phyloP scores from a whole-genome alignment of 768 basidiomycete genomes.

The Suillus spraguei region DNA sequence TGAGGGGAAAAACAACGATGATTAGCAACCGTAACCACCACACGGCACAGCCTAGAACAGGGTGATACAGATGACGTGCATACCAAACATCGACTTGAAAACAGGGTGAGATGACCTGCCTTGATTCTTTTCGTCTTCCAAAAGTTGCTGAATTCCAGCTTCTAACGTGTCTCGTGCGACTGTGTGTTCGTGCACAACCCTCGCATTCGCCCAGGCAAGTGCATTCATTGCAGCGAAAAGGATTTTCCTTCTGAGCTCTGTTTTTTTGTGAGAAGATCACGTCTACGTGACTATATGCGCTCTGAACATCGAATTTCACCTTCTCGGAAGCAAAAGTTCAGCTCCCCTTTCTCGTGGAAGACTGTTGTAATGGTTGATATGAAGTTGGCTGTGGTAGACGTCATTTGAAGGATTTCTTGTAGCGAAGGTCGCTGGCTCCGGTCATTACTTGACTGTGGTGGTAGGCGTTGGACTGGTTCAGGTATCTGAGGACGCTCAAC shows the following conservation, averaged over 20 bases:
- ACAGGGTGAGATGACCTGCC: conserved; percentile 34
- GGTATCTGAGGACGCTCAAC: background rate
- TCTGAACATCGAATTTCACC: conserved; percentile 4
- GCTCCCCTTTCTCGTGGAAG: conserved; percentile 5
- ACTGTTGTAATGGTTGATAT: conserved; percentile 4
- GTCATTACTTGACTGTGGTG: background rate
- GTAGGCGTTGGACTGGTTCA: background rate
- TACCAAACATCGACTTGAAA: conserved; percentile 26
- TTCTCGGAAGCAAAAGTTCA: background rate
- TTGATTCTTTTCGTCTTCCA: conserved; percentile 30
- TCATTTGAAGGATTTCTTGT: conserved; percentile 10
- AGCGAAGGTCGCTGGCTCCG: background rate
- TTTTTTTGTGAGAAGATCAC: background rate
- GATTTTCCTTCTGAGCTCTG: conserved; percentile 29
- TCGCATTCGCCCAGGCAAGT: conserved; percentile 32
- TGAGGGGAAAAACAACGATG: conserved; percentile 6
- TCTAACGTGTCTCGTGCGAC: conserved; percentile 17
- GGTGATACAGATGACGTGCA: conserved; percentile 13
- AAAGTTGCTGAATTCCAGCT: conserved; percentile 20
- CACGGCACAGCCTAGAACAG: conserved; percentile 7
- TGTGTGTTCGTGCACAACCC: conserved; percentile 22
- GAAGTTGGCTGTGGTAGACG: conserved; percentile 2
- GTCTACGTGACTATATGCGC: conserved; percentile 6
- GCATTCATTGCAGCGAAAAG: conserved; percentile 16
- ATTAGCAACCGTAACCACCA: conserved; percentile 21